Evolutionary conservation across 352 stramenopile genomes (phyloP).

Genomic region (Phytophthora niederhauseri): DNA sequence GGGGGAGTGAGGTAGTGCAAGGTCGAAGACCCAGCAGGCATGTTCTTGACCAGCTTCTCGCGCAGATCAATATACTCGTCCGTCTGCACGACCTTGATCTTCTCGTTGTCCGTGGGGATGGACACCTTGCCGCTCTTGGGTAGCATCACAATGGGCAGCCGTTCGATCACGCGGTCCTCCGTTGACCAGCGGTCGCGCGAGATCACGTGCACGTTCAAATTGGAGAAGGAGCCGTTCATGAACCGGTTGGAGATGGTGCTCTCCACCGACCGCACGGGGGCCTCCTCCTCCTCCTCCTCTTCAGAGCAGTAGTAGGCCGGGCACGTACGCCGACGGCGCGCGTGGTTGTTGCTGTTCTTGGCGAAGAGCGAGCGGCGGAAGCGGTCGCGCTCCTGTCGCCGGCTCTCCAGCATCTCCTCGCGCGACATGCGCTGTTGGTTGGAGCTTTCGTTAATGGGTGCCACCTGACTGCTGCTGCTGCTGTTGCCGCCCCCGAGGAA

Average conservation of each 20-base stretch:
- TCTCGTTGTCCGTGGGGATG: constrained; percentile 79
- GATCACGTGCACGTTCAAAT: constrained; percentile 77
- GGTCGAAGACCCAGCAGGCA: constrained; percentile 29
- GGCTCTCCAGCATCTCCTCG: constrained; percentile 78
- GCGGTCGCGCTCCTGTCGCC: constrained; percentile 68
- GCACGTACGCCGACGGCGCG: constrained; percentile 42
- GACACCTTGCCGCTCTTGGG: constrained; percentile 68
- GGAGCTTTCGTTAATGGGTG: constrained; percentile 11
- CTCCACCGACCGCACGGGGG: constrained; percentile 60
- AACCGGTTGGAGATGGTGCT: constrained; percentile 83
- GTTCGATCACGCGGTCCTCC: constrained; percentile 66
- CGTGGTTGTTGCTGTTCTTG: constrained; percentile 29
- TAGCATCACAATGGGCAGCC: constrained; percentile 71
- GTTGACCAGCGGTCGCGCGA: constrained; percentile 70
- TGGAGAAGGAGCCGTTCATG: constrained; percentile 82
- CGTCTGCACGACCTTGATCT: constrained; percentile 72
- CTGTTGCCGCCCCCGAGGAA: constrained; percentile 6
- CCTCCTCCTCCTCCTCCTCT: constrained; percentile 78
- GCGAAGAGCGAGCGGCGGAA: constrained; percentile 71
- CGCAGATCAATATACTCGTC: constrained; percentile 68
- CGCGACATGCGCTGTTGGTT: constrained; percentile 48
- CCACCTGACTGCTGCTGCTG: constrained; percentile 2
- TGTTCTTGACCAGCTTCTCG: constrained; percentile 60
- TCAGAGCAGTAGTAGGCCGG: constrained; percentile 61
- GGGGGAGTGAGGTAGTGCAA: constrained; percentile 72